phyloP scores from a whole-genome alignment of 768 basidiomycete species.

The Cystobasidium onofrii region DNA sequence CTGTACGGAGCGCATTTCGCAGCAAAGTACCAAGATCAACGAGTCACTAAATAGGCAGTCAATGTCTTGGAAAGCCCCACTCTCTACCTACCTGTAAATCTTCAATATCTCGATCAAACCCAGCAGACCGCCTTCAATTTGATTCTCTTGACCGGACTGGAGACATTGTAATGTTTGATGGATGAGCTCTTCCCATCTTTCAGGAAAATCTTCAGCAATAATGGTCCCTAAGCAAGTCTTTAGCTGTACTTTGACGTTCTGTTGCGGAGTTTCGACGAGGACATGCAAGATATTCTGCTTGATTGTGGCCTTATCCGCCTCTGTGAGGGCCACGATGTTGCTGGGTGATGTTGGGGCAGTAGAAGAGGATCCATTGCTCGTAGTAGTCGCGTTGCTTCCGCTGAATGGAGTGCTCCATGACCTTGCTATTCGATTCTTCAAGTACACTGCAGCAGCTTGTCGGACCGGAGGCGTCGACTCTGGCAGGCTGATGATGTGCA shows the following conservation, averaged over 20 bases:
- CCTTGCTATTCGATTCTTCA: slow-evolving; percentile 76
- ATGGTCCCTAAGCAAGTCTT: slow-evolving; percentile 64
- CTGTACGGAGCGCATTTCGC: neutral
- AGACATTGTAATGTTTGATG: slow-evolving; percentile 57
- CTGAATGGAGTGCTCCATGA: slow-evolving; percentile 50
- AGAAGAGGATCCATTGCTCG: slow-evolving; percentile 35
- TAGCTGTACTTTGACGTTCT: slow-evolving; percentile 63
- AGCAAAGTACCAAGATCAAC: neutral
- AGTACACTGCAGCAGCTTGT: slow-evolving; percentile 75
- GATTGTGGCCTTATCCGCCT: slow-evolving; percentile 65
- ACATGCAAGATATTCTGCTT: slow-evolving; percentile 61
- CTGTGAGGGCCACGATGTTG: slow-evolving; percentile 52
- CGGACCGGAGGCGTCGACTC: slow-evolving; percentile 76
- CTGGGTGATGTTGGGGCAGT: neutral
- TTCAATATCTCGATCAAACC: slow-evolving; percentile 68
- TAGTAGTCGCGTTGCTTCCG: neutral
- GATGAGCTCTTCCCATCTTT: slow-evolving; percentile 63
- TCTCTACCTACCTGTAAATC: slow-evolving; percentile 58
- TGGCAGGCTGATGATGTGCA: slow-evolving; percentile 73
- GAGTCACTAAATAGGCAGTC: neutral
- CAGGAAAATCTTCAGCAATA: slow-evolving; percentile 68
- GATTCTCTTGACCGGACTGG: slow-evolving; percentile 56
- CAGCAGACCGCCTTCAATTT: slow-evolving; percentile 73
- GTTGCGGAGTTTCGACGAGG: slow-evolving; percentile 60
- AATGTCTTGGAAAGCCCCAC: neutral